Evolutionary conservation across 345 rosid species (phyloP).

Genomic region (Populus pruinosa): DNA sequence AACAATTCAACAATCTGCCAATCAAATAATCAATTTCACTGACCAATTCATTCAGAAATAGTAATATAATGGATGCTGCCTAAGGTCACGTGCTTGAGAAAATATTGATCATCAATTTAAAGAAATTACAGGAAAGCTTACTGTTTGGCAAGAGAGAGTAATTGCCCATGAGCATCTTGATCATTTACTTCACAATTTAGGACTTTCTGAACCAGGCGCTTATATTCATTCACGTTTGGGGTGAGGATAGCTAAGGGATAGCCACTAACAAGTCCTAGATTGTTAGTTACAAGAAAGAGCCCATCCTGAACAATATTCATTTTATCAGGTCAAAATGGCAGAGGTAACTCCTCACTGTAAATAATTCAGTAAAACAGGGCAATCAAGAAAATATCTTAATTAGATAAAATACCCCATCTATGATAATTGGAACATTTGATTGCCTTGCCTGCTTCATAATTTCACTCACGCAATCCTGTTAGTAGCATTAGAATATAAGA

Average conservation of each 20-base stretch:
- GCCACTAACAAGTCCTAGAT: slow-evolving; percentile 62
- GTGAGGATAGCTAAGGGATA: slow-evolving; percentile 81
- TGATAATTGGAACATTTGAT: slow-evolving; percentile 66
- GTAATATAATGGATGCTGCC: not conserved
- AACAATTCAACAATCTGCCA: not conserved
- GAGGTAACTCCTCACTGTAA: not conserved
- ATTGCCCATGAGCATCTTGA: slow-evolving; percentile 49
- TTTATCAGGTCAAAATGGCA: slow-evolving; percentile 3
- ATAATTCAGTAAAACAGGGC: not conserved
- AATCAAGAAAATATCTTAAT: not conserved
- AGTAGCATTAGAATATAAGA: not conserved
- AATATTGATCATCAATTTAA: not conserved
- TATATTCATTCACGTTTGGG: slow-evolving; percentile 88
- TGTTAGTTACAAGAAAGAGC: slow-evolving; percentile 75
- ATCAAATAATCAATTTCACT: not conserved
- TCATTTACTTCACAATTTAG: slow-evolving; percentile 65
- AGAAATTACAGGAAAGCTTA: slow-evolving; percentile 26
- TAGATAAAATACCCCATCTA: slow-evolving; percentile 61
- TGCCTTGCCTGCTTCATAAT: slow-evolving; percentile 72
- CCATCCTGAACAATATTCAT: slow-evolving; percentile 56
- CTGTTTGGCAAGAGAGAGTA: slow-evolving; percentile 66
- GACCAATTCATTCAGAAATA: not conserved
- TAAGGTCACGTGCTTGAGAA: not conserved
- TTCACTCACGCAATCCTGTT: slow-evolving; percentile 72
- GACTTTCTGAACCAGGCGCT: slow-evolving; percentile 77